phyloP scores from a whole-genome alignment of 2,329 filamentous ascomycete genomes.

The Thelonectria olida region DNA sequence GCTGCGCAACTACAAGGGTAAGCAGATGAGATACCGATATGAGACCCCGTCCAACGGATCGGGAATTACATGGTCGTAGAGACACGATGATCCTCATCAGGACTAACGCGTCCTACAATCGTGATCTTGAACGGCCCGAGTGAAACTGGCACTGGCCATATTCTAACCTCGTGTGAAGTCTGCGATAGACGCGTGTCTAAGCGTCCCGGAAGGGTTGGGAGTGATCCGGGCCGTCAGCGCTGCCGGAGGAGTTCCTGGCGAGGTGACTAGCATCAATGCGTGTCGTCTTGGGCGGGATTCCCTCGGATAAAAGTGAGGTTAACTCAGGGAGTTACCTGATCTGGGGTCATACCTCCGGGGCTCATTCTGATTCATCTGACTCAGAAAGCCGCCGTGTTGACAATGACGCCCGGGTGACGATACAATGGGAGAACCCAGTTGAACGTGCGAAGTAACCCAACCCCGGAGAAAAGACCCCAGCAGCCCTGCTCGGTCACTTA shows the following conservation, averaged over 20 bases:
- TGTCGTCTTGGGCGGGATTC: no score
- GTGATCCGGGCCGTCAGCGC: constrained; percentile 19
- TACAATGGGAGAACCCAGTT: not conserved
- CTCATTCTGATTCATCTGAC: constrained; percentile 23
- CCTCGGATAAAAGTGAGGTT: no score
- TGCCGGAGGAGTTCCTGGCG: not conserved
- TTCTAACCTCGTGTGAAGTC: not conserved
- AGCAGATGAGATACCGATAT: constrained; percentile 16
- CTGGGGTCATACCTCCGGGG: not conserved
- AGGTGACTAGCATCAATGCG: no score
- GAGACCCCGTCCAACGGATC: constrained; percentile 18
- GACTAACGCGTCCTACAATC: constrained; percentile 19
- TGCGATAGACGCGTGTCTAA: constrained; percentile 14
- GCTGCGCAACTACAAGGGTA: not conserved
- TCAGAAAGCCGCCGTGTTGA: constrained; percentile 18
- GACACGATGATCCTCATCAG: constrained; percentile 1
- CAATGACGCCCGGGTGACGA: constrained; percentile 5
- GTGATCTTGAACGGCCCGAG: constrained; percentile 13
- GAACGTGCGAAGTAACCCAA: not conserved
- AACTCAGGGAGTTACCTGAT: no score
- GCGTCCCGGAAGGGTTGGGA: constrained; percentile 3
- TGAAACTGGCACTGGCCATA: constrained; percentile 12
- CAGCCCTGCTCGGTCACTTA: constrained; percentile 11
- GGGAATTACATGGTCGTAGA: constrained; percentile 7
- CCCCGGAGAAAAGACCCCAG: constrained; percentile 10